Base-by-base conservation (phyloP, 1,284 basidiomycete genomes). In the Cutaneotrichosporon cavernicola region DNA sequence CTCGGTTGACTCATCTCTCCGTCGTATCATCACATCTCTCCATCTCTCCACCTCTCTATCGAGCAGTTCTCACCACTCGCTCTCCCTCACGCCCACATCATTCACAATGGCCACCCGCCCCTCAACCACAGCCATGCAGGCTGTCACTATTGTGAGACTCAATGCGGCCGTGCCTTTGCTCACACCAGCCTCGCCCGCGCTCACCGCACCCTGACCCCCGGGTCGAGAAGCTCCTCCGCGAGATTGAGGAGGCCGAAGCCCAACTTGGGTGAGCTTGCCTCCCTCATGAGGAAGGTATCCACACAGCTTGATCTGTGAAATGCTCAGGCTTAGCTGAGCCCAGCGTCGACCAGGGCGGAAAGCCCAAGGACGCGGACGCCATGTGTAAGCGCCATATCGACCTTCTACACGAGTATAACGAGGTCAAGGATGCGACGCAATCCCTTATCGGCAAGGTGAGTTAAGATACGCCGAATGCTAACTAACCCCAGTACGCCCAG, bases 391-490 rank as follows among this genome's bases (percentile, higher is more conserved):
- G 65, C 14, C 80, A 81, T 62, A 79, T 79, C 61, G 62, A 73
- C 31, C 69, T 76, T 0, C 66, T 81, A 21, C 80, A 81, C 61
- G 74, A 72, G 18, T 80, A 80, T 70, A 80, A 81, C 61, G 80
- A 79, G 64, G 75, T 77, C 72, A 81, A 81, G 69, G 80, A 81
- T 65, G 74, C 69, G 7, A 69, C 77, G 14, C 80, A 81, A 65
- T 64, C 71, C 0, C 69, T 80, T 4, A 81, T 81, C 21, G 75
- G 72, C 14, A 70, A 70, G 56, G 80, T 80, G 13, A 63, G 75
- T 2, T 38, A 8, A 16, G 30, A 2, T 30, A 31, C 40, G 9
- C 18, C 10, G 34, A 7, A 5, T 21, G 10, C 18, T 14, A 56
- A 63, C 64, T 70, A 64, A 72, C 58, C 34, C 2, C 59, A 81